Evolutionary conservation across 1,284 basidiomycete genomes (phyloP).

Genomic region (Retiboletus fuscus): DNA sequence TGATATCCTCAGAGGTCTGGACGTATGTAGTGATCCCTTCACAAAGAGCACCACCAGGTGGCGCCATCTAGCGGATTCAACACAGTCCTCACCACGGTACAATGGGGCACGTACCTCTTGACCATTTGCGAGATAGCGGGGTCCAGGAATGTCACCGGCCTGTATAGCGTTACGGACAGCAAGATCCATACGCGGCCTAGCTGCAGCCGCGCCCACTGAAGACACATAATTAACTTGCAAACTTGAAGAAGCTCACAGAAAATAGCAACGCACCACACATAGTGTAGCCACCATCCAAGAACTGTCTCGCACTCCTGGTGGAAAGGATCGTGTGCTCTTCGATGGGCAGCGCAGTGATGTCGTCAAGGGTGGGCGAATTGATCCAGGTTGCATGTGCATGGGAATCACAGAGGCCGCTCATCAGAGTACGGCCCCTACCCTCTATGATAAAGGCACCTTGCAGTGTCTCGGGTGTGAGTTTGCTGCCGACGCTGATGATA

Average conservation of each 20-base stretch:
- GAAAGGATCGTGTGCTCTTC: conserved; percentile 47
- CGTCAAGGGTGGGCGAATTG: conserved; percentile 43
- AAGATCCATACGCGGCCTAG: conserved; percentile 46
- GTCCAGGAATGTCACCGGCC: conserved; percentile 48
- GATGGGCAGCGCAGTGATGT: conserved; percentile 38
- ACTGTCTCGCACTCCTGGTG: conserved; percentile 42
- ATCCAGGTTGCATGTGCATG: conserved; percentile 46
- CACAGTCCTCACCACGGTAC: not conserved
- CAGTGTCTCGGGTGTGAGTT: conserved; percentile 36
- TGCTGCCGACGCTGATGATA: conserved; percentile 44
- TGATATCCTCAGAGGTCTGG: conserved; percentile 43
- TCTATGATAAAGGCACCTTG: conserved; percentile 38
- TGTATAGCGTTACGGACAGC: conserved; percentile 49
- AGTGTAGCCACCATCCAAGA: conserved; percentile 49
- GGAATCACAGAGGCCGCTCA: conserved; percentile 48
- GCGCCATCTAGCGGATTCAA: conserved; percentile 45
- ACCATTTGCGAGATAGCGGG: conserved; percentile 48
- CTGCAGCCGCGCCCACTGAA: conserved; percentile 48
- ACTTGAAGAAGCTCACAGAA: not conserved
- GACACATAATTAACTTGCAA: not conserved
- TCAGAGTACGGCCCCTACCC: conserved; percentile 44
- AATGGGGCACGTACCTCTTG: conserved; percentile 39
- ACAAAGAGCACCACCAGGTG: conserved; percentile 45
- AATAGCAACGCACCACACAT: conserved; percentile 45
- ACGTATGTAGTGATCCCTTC: conserved; percentile 48